Evolutionary conservation across 148 eudicot genomes (phyloP).

Genomic region (Nepenthes gracilis): DNA sequence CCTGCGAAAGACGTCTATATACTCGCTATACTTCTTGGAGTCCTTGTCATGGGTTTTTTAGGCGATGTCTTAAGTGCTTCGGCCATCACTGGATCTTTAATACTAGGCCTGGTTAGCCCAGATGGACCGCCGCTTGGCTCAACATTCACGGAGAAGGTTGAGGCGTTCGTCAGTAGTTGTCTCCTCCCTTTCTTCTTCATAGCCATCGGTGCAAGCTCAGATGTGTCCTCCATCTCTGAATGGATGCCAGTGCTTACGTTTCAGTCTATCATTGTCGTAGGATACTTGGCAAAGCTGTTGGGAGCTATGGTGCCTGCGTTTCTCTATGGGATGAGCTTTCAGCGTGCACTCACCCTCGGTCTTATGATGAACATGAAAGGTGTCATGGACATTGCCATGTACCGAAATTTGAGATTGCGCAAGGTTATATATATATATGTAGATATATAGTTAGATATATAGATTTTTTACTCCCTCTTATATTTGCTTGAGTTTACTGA

Average conservation of each 20-base stretch:
- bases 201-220: background rate
- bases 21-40: conserved; percentile 1
- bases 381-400: background rate
- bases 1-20: conserved; percentile 11
- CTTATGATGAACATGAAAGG: background rate
- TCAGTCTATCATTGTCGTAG: background rate
- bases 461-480: background rate
- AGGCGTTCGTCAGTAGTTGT: background rate
- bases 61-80: background rate
- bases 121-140: conserved; percentile 8
- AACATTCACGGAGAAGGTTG: background rate
- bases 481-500: background rate
- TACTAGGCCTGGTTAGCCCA: background rate
- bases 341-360: background rate
- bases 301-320: background rate
- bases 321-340: background rate
- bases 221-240: background rate
- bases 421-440: background rate
- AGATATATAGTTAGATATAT: too few relatives aligned
- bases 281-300: conserved; percentile 1
- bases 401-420: background rate
- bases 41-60: background rate
- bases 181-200: conserved; percentile 5
- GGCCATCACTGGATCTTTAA: background rate
- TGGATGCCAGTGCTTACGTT: background rate